Percentiles rank a stretch among this genome's conserved stretches.
These are phyloP conservation scores for Phytophthora pistaciae DNA, from an alignment of 352 stramenopile species.

Conservation along the genomic window DNA sequence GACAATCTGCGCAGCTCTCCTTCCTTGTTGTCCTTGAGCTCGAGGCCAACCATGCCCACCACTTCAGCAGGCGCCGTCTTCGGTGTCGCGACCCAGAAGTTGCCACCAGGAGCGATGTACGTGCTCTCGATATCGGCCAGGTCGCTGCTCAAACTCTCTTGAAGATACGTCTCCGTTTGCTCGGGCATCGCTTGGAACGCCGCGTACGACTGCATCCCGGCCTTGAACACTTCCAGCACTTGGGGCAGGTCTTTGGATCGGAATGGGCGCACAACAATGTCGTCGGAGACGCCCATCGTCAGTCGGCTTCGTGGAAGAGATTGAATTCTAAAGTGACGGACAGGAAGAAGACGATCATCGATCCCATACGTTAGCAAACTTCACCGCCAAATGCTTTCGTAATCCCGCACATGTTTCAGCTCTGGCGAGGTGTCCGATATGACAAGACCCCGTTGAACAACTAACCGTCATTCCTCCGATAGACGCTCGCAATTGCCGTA, in stretches of 20 bases:
- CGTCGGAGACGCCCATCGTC: constrained; percentile 1
- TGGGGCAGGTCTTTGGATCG: constrained; percentile 31
- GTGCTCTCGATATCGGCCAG: constrained; percentile 44
- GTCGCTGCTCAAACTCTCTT: constrained; percentile 36
- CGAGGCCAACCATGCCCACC: constrained; percentile 40
- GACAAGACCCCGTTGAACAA: neutral
- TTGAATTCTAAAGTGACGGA: neutral
- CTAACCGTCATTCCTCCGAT: too few species aligned
- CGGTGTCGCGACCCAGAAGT: constrained; percentile 57
- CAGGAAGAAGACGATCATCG: neutral
- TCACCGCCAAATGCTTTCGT: neutral
- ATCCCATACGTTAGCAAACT: too few species aligned
- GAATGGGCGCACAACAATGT: constrained; percentile 37
- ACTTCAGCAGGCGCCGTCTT: constrained; percentile 24
- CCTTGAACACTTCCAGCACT: constrained; percentile 39
- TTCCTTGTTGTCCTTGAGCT: constrained; percentile 33
- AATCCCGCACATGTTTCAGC: neutral
- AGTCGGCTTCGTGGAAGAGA: neutral
- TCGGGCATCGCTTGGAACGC: constrained; percentile 19
- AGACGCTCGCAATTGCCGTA: too few species aligned
- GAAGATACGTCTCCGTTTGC: constrained; percentile 29
- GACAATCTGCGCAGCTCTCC: constrained; percentile 54
- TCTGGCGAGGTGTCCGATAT: neutral
- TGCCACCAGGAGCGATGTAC: constrained; percentile 49
- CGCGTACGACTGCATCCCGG: constrained; percentile 38